Conservation (phyloP, 768 basidiomycete species). For the Holtermannia corniformis region DNA sequence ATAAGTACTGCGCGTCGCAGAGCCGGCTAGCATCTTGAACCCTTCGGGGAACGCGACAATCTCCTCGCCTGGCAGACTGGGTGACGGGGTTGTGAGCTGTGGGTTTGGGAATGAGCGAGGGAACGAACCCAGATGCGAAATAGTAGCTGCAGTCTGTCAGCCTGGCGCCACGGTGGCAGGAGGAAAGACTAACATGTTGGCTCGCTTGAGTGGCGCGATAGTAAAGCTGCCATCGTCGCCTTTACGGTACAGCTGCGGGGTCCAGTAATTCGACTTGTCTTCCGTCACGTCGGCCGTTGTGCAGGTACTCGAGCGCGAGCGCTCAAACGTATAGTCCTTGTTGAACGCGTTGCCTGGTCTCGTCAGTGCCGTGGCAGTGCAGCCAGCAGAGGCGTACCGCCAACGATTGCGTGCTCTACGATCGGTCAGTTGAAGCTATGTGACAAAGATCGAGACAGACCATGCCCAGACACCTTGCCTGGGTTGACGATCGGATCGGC, state of each 20-base stretch:
- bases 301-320: not conserved
- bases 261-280: slow-evolving; percentile 27
- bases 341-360: not conserved
- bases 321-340: not conserved
- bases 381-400: slow-evolving; percentile 3
- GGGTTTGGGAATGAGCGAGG: no score
- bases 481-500: slow-evolving; percentile 20
- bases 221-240: slow-evolving; percentile 2
- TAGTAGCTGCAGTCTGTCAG: slow-evolving; percentile 2
- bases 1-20: slow-evolving; percentile 10
- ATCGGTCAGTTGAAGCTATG: not conserved
- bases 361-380: no score
- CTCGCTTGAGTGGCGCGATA: not conserved
- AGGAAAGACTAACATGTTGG: not conserved
- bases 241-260: slow-evolving; percentile 16
- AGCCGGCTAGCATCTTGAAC: slow-evolving; percentile 26
- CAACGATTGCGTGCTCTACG: slow-evolving; percentile 20
- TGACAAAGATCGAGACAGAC: slow-evolving; percentile 11
- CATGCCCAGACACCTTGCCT: slow-evolving; percentile 17
- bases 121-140: not conserved
- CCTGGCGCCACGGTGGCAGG: not conserved
- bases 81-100: no score
- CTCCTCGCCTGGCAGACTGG: not conserved
- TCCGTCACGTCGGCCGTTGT: slow-evolving; percentile 14
- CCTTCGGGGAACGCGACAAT: slow-evolving; percentile 26